These are phyloP conservation scores for Parathielavia hyrcaniae DNA, from an alignment of 495 filamentous ascomycete species.

Conservation along the genomic window DNA sequence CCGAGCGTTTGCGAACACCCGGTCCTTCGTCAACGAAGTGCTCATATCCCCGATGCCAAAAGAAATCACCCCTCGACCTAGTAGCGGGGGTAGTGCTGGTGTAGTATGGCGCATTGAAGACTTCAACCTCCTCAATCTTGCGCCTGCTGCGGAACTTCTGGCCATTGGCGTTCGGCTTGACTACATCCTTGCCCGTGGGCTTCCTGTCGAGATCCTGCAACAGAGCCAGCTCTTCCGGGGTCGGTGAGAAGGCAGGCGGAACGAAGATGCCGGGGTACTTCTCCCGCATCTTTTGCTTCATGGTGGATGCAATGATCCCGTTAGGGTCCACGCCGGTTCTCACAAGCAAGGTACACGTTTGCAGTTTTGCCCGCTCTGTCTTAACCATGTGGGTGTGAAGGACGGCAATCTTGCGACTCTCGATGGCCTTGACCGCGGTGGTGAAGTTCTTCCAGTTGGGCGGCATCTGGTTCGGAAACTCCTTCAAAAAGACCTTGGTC, in stretches of 20 bases:
- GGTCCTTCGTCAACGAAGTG: not conserved
- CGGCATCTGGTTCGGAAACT: conserved; percentile 35
- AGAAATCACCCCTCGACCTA: conserved; percentile 17
- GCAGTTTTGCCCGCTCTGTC: conserved; percentile 22
- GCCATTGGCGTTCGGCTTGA: conserved; percentile 26
- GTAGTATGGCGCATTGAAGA: conserved; percentile 36
- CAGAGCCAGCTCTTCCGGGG: conserved; percentile 31
- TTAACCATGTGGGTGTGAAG: conserved; percentile 32
- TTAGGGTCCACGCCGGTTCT: conserved; percentile 26
- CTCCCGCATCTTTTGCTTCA: conserved; percentile 42
- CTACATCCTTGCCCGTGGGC: conserved; percentile 12
- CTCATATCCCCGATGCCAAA: conserved; percentile 20
- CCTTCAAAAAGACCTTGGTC: conserved; percentile 52
- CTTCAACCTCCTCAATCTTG: conserved; percentile 31
- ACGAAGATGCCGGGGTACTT: conserved; percentile 40
- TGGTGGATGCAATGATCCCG: conserved; percentile 16
- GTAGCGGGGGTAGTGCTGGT: conserved; percentile 19
- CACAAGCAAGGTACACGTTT: conserved; percentile 25
- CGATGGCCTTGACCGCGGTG: conserved; percentile 42
- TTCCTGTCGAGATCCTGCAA: conserved; percentile 27
- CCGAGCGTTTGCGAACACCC: conserved; percentile 18
- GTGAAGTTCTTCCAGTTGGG: conserved; percentile 37
- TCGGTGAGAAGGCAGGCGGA: conserved; percentile 39
- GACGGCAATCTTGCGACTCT: conserved; percentile 21
- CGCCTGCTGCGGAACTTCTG: conserved; percentile 31